These are phyloP conservation scores for Graphilbum sp. DNA, from an alignment of 2,329 filamentous ascomycete genomes.

Conservation along the genomic window DNA sequence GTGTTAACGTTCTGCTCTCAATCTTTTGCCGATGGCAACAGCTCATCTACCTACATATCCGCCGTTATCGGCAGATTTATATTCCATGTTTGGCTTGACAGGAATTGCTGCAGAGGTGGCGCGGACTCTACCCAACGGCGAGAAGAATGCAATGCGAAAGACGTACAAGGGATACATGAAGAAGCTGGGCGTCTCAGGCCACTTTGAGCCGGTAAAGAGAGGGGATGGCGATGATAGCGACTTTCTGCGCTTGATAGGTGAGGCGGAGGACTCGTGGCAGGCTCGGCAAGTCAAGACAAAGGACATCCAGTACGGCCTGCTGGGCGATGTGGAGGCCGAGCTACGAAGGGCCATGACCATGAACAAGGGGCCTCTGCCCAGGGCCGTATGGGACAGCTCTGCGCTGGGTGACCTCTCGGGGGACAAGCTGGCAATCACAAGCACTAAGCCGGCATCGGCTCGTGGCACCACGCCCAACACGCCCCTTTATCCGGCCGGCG, in stretches of 20 bases:
- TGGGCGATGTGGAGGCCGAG: slow-evolving; percentile 23
- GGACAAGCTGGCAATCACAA: slow-evolving; percentile 18
- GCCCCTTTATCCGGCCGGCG: slow-evolving; percentile 21
- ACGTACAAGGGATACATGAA: slow-evolving; percentile 56
- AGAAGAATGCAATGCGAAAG: slow-evolving; percentile 50
- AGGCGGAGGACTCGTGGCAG: slow-evolving; percentile 41
- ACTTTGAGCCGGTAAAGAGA: slow-evolving; percentile 43
- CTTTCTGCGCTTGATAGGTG: slow-evolving; percentile 33
- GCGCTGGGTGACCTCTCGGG: slow-evolving; percentile 40
- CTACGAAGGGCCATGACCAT: slow-evolving; percentile 38
- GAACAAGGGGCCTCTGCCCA: slow-evolving; percentile 39
- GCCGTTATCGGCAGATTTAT: slow-evolving; percentile 38
- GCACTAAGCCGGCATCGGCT: slow-evolving; percentile 23
- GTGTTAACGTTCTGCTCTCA: too few species aligned
- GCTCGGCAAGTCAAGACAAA: slow-evolving; percentile 35
- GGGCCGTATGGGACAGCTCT: slow-evolving; percentile 37
- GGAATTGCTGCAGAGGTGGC: slow-evolving; percentile 44
- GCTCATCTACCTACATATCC: slow-evolving; percentile 32
- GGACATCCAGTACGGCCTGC: slow-evolving; percentile 37
- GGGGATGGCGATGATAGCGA: slow-evolving; percentile 33
- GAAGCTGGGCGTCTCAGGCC: slow-evolving; percentile 41
- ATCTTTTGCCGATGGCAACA: too few species aligned
- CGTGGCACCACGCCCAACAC: slow-evolving; percentile 37
- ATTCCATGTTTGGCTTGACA: slow-evolving; percentile 38
- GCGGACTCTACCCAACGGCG: slow-evolving; percentile 45